Evolutionary conservation across 805 yeast species (phyloP).

Genomic region (Lipomyces sp.): DNA sequence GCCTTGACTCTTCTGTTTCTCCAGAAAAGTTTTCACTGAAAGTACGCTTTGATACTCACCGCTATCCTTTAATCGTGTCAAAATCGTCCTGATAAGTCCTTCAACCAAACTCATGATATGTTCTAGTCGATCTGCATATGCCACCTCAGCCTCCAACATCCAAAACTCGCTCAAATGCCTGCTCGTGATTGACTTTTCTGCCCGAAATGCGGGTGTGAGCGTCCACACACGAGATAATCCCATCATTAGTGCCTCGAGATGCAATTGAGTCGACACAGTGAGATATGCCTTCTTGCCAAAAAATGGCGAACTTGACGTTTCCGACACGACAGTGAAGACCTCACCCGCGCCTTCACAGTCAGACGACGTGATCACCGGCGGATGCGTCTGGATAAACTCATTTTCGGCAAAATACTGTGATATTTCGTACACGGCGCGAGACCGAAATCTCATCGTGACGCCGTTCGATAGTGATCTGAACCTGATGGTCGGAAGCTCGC

Average conservation of each 20-base stretch:
- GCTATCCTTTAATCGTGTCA: slow-evolving; percentile 28
- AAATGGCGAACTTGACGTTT: slow-evolving; percentile 46
- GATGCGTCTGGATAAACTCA: slow-evolving; percentile 72
- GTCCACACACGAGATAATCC: slow-evolving; percentile 86
- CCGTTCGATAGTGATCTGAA: slow-evolving; percentile 72
- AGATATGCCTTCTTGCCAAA: slow-evolving; percentile 72
- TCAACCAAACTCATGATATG: slow-evolving; percentile 73
- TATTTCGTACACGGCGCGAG: slow-evolving; percentile 62
- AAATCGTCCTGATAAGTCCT: slow-evolving; percentile 64
- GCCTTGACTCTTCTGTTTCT: slow-evolving; percentile 9
- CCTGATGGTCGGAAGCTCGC: slow-evolving; percentile 70
- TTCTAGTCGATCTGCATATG: slow-evolving; percentile 60
- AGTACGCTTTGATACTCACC: slow-evolving; percentile 20
- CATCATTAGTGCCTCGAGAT: slow-evolving; percentile 77
- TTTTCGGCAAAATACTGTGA: slow-evolving; percentile 57
- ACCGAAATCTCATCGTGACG: slow-evolving; percentile 72
- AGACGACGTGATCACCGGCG: slow-evolving; percentile 84
- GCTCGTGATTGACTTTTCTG: slow-evolving; percentile 88
- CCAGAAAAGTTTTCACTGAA: slow-evolving; percentile 14
- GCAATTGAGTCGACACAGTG: slow-evolving; percentile 92
- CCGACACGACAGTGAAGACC: slow-evolving; percentile 60
- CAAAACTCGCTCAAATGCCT: slow-evolving; percentile 94
- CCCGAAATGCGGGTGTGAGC: slow-evolving; percentile 88
- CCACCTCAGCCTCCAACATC: slow-evolving; percentile 94
- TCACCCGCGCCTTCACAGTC: slow-evolving; percentile 99